Conservation (phyloP, 768 basidiomycete species). For the Mycena vulgaris region DNA sequence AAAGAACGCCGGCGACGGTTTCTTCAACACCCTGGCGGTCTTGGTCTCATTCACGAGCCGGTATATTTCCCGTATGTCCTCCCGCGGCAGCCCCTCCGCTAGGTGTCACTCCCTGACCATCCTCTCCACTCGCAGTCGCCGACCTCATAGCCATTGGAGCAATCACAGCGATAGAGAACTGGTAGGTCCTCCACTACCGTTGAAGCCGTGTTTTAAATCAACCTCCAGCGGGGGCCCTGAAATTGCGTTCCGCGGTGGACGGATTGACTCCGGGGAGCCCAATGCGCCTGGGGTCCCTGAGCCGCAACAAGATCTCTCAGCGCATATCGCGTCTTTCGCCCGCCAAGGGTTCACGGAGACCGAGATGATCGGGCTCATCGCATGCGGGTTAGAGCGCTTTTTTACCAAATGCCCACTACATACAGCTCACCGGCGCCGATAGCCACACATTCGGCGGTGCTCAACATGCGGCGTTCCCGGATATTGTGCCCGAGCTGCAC, state of each 20-base stretch:
- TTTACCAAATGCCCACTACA: too few relatives aligned
- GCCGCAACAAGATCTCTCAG: constrained; percentile 12
- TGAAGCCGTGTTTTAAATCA: not conserved
- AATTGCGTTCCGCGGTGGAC: constrained; percentile 32
- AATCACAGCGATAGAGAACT: too few relatives aligned
- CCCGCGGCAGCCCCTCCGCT: too few relatives aligned
- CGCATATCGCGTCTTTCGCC: constrained; percentile 15
- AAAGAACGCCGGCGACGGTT: constrained; percentile 19
- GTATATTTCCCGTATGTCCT: not conserved
- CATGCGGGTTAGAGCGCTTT: not conserved
- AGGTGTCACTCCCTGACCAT: too few relatives aligned
- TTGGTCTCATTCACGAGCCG: not conserved
- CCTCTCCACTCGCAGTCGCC: not conserved
- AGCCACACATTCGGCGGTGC: not conserved
- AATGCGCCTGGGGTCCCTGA: constrained; percentile 17
- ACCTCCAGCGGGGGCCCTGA: constrained; percentile 19
- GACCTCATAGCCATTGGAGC: not conserved
- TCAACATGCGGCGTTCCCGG: not conserved
- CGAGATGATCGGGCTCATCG: constrained; percentile 23
- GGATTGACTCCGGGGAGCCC: constrained; percentile 20
- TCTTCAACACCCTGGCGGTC: not conserved
- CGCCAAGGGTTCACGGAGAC: constrained; percentile 18
- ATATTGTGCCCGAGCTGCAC: not conserved
- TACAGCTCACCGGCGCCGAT: too few relatives aligned
- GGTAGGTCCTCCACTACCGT: too few relatives aligned